Evolutionary conservation across 75 land plant genomes (phyloP), one percentile per base, ranked within the genome.

Genomic region (Sequoiadendron giganteum): DNA sequence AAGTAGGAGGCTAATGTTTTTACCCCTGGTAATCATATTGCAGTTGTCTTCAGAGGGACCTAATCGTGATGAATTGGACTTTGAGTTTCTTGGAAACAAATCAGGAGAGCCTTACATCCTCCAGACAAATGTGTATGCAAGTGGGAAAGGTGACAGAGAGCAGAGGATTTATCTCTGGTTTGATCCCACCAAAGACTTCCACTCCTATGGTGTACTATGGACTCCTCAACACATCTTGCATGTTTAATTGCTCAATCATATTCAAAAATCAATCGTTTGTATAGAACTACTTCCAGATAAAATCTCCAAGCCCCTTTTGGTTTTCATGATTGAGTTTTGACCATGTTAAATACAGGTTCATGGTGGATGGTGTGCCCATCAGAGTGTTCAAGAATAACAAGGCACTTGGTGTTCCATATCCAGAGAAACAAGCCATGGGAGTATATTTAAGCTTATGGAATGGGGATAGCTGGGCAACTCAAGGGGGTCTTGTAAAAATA

Each of bases 381-480:
- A 84, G 93, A 39, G 85, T 88, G n/a, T 91, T 88, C 80, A 88
- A 32, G 49, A 92, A 92, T 92, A 91, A 91, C 55, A 87, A 91
- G 34, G 88, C 80, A 65, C 25, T 70, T n/a, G 92, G 93, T 14
- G 58, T 92, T 58, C 83, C 93, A 49, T 92, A 84, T 61, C 93
- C 93, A 7, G 84, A 81, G 42, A 83, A 32, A 79, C 90, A 92
- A 61, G 72, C 88, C 38, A 88, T 92, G 93, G 85, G 92, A 38
- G 39, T 92, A 2, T 86, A 86, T 76, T 78, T 92, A 40, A 92
- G 93, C 86, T 70, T 92, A 3, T 92, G 93, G 93, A 86, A 92
- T 36, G 93, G 90, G n/a, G 90, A 86, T 21, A 75, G 77, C 21
- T 92, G 93, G 92, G 93, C 92, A 42, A 92, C 93, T 3, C 84